A percentile compares a stretch with the other conserved stretches of the same genome.
phyloP scores from a whole-genome alignment of 257 asterid genomes.

The Solanum chiquidenum region DNA sequence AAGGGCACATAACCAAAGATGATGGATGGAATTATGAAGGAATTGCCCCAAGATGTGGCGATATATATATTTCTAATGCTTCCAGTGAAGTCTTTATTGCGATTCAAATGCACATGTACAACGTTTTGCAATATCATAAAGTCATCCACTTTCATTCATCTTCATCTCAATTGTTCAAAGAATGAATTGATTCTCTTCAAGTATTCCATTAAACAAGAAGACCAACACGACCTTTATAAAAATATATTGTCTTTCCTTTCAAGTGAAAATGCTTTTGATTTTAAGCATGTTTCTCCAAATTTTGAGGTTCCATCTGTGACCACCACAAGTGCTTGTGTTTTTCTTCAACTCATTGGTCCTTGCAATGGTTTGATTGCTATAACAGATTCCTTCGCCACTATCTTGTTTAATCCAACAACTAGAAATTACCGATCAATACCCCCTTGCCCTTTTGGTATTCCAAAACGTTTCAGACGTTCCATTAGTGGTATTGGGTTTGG shows the following conservation, averaged over 20 bases:
- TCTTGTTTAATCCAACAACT: background rate
- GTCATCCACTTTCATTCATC: background rate
- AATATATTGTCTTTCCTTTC: background rate
- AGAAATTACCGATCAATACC: background rate
- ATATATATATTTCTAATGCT: background rate
- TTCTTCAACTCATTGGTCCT: background rate
- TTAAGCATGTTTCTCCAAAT: background rate
- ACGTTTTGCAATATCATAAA: background rate
- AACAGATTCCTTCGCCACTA: background rate
- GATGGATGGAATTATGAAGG: background rate
- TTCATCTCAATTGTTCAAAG: background rate
- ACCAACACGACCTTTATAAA: background rate
- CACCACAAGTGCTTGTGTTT: background rate
- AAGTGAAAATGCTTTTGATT: background rate
- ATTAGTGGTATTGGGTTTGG: background rate
- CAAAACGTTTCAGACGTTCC: background rate
- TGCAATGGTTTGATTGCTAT: background rate
- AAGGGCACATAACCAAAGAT: background rate
- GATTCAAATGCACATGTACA: background rate
- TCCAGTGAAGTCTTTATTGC: background rate
- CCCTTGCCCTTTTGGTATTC: background rate
- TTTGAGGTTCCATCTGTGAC: background rate
- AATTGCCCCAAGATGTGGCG: background rate
- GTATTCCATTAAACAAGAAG: background rate
- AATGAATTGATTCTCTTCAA: background rate